Conservation (phyloP, 2,329 filamentous ascomycete genomes). For the Aspergillus bombycis region DNA sequence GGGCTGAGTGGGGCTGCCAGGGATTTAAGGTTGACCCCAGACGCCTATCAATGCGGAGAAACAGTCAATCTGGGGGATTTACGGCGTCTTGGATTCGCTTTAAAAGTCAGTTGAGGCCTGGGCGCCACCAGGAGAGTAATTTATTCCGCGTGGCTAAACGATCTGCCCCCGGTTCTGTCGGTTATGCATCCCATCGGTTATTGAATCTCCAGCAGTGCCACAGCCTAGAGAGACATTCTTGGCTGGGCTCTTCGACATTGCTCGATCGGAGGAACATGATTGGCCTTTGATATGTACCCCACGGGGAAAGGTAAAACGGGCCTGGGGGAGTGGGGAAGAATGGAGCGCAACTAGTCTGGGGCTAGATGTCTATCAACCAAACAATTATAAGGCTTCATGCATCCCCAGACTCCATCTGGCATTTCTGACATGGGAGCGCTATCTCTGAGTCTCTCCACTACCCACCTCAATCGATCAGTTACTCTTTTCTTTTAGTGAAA, state of each 20-base stretch:
- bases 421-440: background rate
- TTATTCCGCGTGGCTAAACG: background rate
- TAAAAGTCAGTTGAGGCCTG: background rate
- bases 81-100: background rate
- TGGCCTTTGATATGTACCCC: background rate
- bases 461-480: too few species aligned
- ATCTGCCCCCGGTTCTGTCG: background rate
- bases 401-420: background rate
- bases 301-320: background rate
- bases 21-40: background rate
- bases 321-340: background rate
- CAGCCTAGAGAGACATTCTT: background rate
- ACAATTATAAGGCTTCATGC: background rate
- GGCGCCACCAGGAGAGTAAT: background rate
- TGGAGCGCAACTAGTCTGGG: background rate
- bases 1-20: background rate
- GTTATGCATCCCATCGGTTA: background rate
- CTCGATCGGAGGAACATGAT: background rate
- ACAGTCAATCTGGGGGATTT: background rate
- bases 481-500: background rate
- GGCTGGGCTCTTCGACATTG: background rate
- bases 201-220: background rate
- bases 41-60: background rate
- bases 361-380: background rate
- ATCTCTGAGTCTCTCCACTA: background rate